Evolutionary conservation across 805 yeast species (phyloP).

Genomic region (Sugiyamaella lignohabitans): DNA sequence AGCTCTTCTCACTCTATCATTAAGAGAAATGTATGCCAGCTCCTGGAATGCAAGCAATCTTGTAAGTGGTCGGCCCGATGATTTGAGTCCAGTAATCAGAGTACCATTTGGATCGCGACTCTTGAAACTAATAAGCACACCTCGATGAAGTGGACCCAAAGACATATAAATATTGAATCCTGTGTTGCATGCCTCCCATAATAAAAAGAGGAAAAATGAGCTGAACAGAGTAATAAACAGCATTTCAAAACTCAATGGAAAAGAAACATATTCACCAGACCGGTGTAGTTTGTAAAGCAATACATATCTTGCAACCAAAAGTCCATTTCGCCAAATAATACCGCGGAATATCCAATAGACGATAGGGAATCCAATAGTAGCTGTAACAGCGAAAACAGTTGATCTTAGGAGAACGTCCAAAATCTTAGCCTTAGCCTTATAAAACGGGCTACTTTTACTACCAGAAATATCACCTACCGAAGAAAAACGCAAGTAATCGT

Average conservation of each 20-base stretch:
- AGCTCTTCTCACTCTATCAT: conserved; percentile 28
- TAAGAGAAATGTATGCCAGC: conserved; percentile 27
- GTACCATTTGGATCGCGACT: conserved; percentile 34
- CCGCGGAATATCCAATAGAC: conserved; percentile 16
- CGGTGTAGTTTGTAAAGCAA: conserved; percentile 10
- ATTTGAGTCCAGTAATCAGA: conserved; percentile 32
- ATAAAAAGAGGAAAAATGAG: conserved; percentile 18
- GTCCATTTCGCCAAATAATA: conserved; percentile 16
- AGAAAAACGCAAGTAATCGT: conserved; percentile 13
- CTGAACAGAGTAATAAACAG: conserved; percentile 10
- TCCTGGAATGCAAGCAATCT: conserved; percentile 36
- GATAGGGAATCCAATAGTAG: conserved; percentile 14
- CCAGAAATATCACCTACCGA: conserved; percentile 3
- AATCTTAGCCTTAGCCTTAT: neutral
- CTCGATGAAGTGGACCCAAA: conserved; percentile 32
- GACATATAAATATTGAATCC: conserved; percentile 31
- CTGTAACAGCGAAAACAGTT: conserved; percentile 7
- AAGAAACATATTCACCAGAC: conserved; percentile 14
- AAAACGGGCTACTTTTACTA: conserved; percentile 4
- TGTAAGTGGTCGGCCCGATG: conserved; percentile 23
- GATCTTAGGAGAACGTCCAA: conserved; percentile 4
- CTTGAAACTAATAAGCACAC: conserved; percentile 24
- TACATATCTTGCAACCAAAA: conserved; percentile 11
- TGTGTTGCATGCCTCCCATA: conserved; percentile 27
- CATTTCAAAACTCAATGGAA: conserved; percentile 17